Percentiles rank a stretch among this genome's conserved stretches.
Evolutionary conservation across 1,284 basidiomycete species (phyloP).

Genomic region (Cryptococcus sp.): DNA sequence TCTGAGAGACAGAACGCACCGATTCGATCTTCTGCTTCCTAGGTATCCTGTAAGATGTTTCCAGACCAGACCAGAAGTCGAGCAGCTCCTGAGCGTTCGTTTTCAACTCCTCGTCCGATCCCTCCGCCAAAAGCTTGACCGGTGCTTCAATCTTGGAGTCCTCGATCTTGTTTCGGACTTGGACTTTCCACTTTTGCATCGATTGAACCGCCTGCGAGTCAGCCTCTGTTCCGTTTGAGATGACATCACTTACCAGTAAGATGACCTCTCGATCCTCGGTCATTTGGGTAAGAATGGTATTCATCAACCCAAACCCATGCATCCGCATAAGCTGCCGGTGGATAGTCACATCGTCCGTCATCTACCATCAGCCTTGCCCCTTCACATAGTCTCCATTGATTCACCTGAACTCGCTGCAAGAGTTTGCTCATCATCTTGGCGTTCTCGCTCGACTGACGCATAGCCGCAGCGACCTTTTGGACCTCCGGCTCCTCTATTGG

Average conservation of each 20-base stretch:
- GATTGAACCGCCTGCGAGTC: slow-evolving; percentile 61
- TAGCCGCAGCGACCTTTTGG: slow-evolving; percentile 83
- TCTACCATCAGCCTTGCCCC: slow-evolving; percentile 49
- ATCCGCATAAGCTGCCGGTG: slow-evolving; percentile 84
- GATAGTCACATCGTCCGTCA: slow-evolving; percentile 74
- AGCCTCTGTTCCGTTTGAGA: slow-evolving; percentile 9
- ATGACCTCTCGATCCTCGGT: slow-evolving; percentile 66
- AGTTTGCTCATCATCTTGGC: slow-evolving; percentile 76
- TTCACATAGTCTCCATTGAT: slow-evolving; percentile 10
- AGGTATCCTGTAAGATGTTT: slow-evolving; percentile 39
- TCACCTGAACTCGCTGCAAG: slow-evolving; percentile 75
- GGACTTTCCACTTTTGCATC: slow-evolving; percentile 71
- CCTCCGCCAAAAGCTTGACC: slow-evolving; percentile 50
- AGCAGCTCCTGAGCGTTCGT: slow-evolving; percentile 28
- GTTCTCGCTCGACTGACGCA: slow-evolving; percentile 78
- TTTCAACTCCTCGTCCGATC: slow-evolving; percentile 24
- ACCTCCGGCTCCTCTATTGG: slow-evolving; percentile 73
- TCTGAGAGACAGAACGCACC: slow-evolving; percentile 12
- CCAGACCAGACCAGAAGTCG: slow-evolving; percentile 39
- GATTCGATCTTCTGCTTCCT: slow-evolving; percentile 35
- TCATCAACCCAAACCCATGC: slow-evolving; percentile 91
- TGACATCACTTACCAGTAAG: slow-evolving; percentile 53
- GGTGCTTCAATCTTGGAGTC: slow-evolving; percentile 71
- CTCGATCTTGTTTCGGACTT: slow-evolving; percentile 88
- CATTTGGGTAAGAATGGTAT: slow-evolving; percentile 72